Evolutionary conservation across 2,329 filamentous ascomycete species (phyloP), one percentile per base, ranked within the genome.

Genomic region (Pseudovirgaria hyperparasitica): DNA sequence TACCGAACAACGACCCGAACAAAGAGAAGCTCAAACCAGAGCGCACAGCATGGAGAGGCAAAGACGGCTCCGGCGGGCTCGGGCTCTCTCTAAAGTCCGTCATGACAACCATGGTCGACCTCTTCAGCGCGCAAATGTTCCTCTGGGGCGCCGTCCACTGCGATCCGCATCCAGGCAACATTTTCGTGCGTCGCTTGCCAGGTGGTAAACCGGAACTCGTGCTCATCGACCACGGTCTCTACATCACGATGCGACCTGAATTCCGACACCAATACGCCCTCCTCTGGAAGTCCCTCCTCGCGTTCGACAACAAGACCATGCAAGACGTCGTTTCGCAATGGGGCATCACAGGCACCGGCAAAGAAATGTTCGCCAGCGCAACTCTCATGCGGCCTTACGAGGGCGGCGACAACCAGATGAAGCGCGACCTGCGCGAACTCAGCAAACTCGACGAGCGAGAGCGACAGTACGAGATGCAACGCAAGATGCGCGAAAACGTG

Each of bases 51-150:
- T 94, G 85, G 85, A 73, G 70, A 40, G 86, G 87, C 4, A 58
- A 55, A 5, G 67, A 71, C 26, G 70, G 72, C 15, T 74, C 71
- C 34, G 87, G 86, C 26, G 90, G 90, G 0, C 70, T 96, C 0
- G 90, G 90, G 0, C 62, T 98, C 3, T 75, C 72, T 6, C 63
- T 84, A 16, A 81, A 80, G 45, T 78, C 87, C 32, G 84, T 94
- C 32, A 96, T 96, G 90, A 80, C 78, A 5, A 94, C 84, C 17
- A 94, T 96, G 75, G 72, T 94, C 26, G 87, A 94, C 50, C 68
- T 96, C 18, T 98, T 96, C 62, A 82, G 78, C n/a, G 86, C 84
- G 3, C 87, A 96, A 49, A 96, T 96, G 68, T 98, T 94, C 63
- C 77, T 92, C 38, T 96, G 84, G 82, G 90, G 90, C 9, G 70